phyloP scores from a whole-genome alignment of 1,284 basidiomycete species.

The Boletus mariae region DNA sequence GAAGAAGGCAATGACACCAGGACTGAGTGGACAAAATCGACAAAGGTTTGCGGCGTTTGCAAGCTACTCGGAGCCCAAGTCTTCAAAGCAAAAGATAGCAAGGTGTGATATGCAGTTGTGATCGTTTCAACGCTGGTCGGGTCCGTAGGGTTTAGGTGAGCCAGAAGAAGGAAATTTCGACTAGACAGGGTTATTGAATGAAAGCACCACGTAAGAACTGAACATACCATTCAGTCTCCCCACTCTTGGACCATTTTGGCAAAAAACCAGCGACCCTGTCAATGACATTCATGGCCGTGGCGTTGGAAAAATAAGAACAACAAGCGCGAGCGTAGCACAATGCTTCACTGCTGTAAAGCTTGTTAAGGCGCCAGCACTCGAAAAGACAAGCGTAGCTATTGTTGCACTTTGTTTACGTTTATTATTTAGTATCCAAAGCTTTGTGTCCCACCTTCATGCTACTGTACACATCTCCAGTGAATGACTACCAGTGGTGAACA shows the following conservation, averaged over 20 bases:
- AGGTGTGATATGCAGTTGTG: slow-evolving; percentile 61
- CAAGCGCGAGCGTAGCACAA: slow-evolving; percentile 19
- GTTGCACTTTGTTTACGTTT: slow-evolving; percentile 29
- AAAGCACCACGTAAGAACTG: slow-evolving; percentile 9
- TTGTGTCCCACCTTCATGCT: no score
- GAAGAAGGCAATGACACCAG: slow-evolving; percentile 63
- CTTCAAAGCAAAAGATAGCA: slow-evolving; percentile 54
- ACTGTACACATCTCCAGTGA: no score
- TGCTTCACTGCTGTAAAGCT: slow-evolving; percentile 8
- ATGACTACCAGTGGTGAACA: no score
- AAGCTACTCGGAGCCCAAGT: slow-evolving; percentile 49
- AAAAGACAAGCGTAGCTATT: slow-evolving; percentile 26
- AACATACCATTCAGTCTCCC: slow-evolving; percentile 59
- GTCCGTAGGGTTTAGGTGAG: slow-evolving; percentile 56
- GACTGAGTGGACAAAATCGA: slow-evolving; percentile 61
- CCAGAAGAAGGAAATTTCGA: slow-evolving; percentile 52
- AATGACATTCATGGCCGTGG: slow-evolving; percentile 49
- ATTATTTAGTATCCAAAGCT: slow-evolving; percentile 13
- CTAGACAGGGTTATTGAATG: slow-evolving; percentile 34
- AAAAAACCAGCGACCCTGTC: slow-evolving; percentile 45
- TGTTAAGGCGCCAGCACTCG: slow-evolving; percentile 13
- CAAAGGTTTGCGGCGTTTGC: slow-evolving; percentile 48
- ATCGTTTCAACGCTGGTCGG: slow-evolving; percentile 50
- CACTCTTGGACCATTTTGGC: slow-evolving; percentile 52
- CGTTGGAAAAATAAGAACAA: slow-evolving; percentile 7